phyloP scores from a whole-genome alignment of 2,329 filamentous ascomycete species.

The Fusarium hostae region DNA sequence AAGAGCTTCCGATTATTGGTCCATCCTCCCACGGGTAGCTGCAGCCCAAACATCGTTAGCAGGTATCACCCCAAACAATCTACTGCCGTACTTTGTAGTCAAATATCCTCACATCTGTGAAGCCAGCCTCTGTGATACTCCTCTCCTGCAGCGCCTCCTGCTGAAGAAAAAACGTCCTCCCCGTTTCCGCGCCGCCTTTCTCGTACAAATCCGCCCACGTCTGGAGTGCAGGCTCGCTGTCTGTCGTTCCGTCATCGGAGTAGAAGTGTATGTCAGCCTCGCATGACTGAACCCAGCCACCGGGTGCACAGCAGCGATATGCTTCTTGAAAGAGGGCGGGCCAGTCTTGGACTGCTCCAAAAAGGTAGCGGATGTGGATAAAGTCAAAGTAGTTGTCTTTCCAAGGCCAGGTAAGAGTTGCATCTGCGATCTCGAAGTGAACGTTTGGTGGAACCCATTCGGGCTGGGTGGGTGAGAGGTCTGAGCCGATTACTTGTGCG shows the following conservation, averaged over 20 bases:
- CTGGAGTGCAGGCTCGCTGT: constrained; percentile 23
- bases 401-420: constrained; percentile 36
- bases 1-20: constrained; percentile 35
- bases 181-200: constrained; percentile 4
- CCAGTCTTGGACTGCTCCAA: constrained; percentile 36
- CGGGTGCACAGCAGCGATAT: constrained; percentile 31
- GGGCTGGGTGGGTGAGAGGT: constrained; percentile 38
- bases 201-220: constrained; percentile 25
- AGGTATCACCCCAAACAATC: background rate
- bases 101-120: constrained; percentile 24
- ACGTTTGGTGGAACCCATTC: constrained; percentile 40
- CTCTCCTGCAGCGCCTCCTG: constrained; percentile 25
- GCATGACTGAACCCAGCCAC: constrained; percentile 37
- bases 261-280: constrained; percentile 35
- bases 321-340: constrained; percentile 29
- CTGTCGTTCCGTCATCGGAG: constrained; percentile 33
- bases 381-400: constrained; percentile 37
- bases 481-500: constrained; percentile 35
- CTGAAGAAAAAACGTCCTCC: constrained; percentile 29
- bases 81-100: constrained; percentile 31
- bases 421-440: constrained; percentile 36
- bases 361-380: constrained; percentile 38
- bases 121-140: constrained; percentile 35
- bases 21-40: constrained; percentile 40
- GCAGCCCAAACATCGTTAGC: background rate